Evolutionary conservation across 2,329 filamentous ascomycete species (phyloP).

Genomic region (Venturia carpophila): DNA sequence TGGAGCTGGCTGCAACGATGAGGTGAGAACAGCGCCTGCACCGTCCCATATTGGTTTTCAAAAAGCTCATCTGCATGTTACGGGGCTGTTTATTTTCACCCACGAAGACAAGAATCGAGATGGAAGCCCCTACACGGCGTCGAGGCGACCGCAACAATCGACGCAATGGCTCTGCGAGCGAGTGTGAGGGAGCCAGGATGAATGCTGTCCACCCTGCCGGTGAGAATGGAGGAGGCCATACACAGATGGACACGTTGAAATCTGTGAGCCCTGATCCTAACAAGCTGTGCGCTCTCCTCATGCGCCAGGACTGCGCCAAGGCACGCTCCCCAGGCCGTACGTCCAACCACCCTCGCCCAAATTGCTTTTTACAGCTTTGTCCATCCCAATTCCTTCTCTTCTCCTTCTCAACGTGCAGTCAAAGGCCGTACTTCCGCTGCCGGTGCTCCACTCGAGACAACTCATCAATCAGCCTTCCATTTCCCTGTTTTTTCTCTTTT

Average conservation of each 20-base stretch:
- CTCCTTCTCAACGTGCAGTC: neutral
- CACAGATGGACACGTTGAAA: neutral
- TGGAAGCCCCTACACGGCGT: neutral
- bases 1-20: neutral
- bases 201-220: neutral
- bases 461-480: conserved; percentile 11
- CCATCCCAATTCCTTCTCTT: neutral
- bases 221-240: neutral
- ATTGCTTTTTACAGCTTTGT: conserved; percentile 1
- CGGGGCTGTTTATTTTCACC: neutral
- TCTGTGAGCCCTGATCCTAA: conserved; percentile 1
- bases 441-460: neutral
- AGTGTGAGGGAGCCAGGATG: neutral
- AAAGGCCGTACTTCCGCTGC: neutral
- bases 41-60: neutral
- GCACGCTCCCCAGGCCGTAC: neutral
- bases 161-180: neutral
- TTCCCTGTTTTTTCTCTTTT: neutral
- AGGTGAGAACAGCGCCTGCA: neutral
- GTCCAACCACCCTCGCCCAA: neutral
- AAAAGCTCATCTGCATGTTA: neutral
- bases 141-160: neutral
- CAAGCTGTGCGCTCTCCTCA: neutral
- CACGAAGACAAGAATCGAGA: neutral
- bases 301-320: neutral